Evolutionary conservation across 768 basidiomycete genomes (phyloP).

Genomic region (Trametes elegans): DNA sequence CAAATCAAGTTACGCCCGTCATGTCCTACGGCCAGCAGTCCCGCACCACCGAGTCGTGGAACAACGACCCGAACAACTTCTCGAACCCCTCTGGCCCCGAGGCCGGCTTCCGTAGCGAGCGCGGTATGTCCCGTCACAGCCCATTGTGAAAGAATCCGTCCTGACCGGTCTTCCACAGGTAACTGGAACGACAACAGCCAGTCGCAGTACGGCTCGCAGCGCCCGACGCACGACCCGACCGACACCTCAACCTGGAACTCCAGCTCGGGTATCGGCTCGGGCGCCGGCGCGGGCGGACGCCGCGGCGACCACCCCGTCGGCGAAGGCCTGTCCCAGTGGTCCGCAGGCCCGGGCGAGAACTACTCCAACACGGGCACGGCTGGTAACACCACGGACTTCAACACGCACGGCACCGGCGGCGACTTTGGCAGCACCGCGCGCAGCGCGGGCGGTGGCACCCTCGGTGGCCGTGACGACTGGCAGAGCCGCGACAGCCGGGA

Average conservation of each 20-base stretch:
- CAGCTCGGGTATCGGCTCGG: background rate
- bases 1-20: too few species aligned
- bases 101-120: slow-evolving; percentile 1
- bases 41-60: slow-evolving; percentile 20
- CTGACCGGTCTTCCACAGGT: background rate
- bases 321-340: slow-evolving; percentile 7
- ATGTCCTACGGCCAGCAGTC: slow-evolving; percentile 14
- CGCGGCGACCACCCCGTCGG: background rate
- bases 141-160: too few species aligned
- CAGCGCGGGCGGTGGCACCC: background rate
- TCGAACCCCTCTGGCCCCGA: slow-evolving; percentile 11
- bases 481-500: background rate
- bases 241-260: slow-evolving; percentile 8
- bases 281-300: background rate
- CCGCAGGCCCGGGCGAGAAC: slow-evolving; percentile 14
- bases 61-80: slow-evolving; percentile 20
- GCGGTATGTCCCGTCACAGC: too few species aligned
- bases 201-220: slow-evolving; percentile 3
- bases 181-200: background rate
- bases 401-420: slow-evolving; percentile 15
- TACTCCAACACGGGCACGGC: slow-evolving; percentile 10
- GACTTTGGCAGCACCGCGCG: slow-evolving; percentile 5
- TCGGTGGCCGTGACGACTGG: slow-evolving; percentile 6
- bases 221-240: slow-evolving; percentile 14
- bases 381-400: slow-evolving; percentile 17